Percentiles rank a stretch among this genome's conserved stretches.
These are phyloP conservation scores for Erodium maritimum DNA, from an alignment of 345 rosid species.

Conservation along the genomic window DNA sequence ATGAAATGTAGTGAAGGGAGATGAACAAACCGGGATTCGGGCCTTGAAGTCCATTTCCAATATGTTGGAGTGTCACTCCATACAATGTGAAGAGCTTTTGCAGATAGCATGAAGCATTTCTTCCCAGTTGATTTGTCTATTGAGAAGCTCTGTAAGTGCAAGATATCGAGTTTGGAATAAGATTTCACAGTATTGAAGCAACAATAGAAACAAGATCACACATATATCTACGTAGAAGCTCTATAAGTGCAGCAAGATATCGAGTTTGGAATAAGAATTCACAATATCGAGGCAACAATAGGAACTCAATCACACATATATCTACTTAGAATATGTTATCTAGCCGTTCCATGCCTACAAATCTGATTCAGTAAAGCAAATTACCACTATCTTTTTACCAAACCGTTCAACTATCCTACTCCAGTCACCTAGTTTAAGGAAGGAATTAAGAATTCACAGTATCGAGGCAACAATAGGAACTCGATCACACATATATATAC, in stretches of 20 bases:
- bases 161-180: neutral
- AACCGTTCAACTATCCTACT: too few relatives aligned
- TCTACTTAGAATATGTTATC: too few relatives aligned
- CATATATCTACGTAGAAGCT: too few relatives aligned
- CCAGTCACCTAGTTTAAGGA: too few relatives aligned
- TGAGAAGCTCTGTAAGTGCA: conserved; percentile 22
- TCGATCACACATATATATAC: too few relatives aligned
- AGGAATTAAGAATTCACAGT: neutral
- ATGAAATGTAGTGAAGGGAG: neutral
- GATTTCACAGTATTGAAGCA: neutral
- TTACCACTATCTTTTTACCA: too few relatives aligned
- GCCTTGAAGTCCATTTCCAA: conserved; percentile 39
- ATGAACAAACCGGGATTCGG: conserved; percentile 22
- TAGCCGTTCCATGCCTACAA: too few relatives aligned
- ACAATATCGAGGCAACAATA: too few relatives aligned
- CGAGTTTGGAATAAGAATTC: too few relatives aligned
- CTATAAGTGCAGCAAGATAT: too few relatives aligned
- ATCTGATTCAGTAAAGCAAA: too few relatives aligned
- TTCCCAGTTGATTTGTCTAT: conserved; percentile 45
- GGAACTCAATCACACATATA: too few relatives aligned
- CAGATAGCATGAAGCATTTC: conserved; percentile 49
- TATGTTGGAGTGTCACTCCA: conserved; percentile 45
- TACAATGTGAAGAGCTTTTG: conserved; percentile 33
- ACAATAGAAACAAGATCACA: neutral
- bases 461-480: neutral